Conservation (phyloP, 169 alveolate genomes). For the Eimeria tenella region DNA sequence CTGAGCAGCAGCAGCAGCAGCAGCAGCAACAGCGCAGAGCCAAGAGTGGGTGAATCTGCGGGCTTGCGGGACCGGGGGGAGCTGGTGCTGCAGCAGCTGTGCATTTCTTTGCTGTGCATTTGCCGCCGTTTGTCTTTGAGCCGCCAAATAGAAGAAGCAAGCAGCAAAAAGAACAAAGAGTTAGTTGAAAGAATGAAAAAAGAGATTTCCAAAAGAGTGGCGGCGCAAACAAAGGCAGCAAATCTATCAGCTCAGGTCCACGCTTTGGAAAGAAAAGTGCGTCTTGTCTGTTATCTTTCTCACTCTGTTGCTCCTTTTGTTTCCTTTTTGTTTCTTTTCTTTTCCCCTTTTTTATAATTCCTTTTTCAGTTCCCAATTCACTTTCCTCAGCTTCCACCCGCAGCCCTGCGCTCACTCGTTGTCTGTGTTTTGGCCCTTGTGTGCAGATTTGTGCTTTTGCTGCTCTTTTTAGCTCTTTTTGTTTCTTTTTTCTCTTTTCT, state of each 20-base stretch:
- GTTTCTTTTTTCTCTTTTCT: neutral
- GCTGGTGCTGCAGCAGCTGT: neutral
- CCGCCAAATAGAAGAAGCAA: neutral
- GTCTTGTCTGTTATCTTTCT: neutral
- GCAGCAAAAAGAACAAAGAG: neutral
- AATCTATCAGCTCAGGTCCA: neutral
- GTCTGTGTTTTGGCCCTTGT: too few relatives aligned
- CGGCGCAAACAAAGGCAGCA: neutral
- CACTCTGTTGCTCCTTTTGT: neutral
- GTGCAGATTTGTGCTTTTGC: too few relatives aligned
- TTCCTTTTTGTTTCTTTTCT: too few relatives aligned
- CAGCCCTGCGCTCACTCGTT: neutral
- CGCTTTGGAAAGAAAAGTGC: neutral
- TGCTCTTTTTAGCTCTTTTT: neutral
- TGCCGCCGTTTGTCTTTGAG: neutral
- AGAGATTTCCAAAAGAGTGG: neutral
- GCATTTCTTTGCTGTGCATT: neutral
- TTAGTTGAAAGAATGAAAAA: neutral
- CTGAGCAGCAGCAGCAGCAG: neutral
- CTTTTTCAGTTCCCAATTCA: too few relatives aligned
- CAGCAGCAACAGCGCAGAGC: neutral
- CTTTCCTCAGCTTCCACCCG: neutral
- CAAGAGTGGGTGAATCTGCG: neutral
- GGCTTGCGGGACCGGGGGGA: neutral
- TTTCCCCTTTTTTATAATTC: neutral